These are phyloP conservation scores for Catunica adiposa DNA, from an alignment of 2,329 filamentous ascomycete species.

Conservation along the genomic window DNA sequence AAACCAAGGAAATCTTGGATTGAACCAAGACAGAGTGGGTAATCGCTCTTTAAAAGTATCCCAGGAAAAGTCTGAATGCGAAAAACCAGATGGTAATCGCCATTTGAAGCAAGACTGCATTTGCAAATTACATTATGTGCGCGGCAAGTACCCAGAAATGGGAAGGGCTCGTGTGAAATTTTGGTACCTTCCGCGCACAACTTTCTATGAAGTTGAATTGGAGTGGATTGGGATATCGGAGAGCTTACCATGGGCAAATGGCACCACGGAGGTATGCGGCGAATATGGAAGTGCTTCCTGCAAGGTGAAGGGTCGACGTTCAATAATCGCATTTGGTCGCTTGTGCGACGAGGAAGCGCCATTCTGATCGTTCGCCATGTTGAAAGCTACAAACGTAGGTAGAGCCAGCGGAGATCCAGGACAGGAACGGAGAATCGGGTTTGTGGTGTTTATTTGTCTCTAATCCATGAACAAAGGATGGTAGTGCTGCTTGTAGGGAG, in stretches of 20 bases:
- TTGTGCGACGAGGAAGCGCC: slow-evolving; percentile 10
- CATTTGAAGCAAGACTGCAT: background rate
- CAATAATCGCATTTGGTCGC: slow-evolving; percentile 8
- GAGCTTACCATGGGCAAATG: slow-evolving; percentile 52
- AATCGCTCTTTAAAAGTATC: background rate
- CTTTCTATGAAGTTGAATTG: background rate
- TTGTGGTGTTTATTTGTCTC: background rate
- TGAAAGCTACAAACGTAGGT: background rate
- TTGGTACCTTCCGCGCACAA: slow-evolving; percentile 7
- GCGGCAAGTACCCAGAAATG: background rate
- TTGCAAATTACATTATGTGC: background rate
- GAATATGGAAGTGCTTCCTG: slow-evolving; percentile 69
- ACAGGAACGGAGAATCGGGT: background rate
- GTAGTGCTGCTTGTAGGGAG: background rate
- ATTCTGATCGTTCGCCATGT: slow-evolving; percentile 10
- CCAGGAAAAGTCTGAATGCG: no score
- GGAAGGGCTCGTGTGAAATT: background rate
- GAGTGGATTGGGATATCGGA: background rate
- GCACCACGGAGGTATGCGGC: slow-evolving; percentile 63
- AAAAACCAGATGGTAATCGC: background rate
- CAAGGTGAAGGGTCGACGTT: slow-evolving; percentile 39
- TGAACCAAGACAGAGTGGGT: background rate
- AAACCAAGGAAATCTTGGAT: background rate
- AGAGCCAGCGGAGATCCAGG: background rate
- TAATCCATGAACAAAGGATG: background rate